Conservation (phyloP, 129 eudicot genomes). For the Ambrosia artemisiifolia region DNA sequence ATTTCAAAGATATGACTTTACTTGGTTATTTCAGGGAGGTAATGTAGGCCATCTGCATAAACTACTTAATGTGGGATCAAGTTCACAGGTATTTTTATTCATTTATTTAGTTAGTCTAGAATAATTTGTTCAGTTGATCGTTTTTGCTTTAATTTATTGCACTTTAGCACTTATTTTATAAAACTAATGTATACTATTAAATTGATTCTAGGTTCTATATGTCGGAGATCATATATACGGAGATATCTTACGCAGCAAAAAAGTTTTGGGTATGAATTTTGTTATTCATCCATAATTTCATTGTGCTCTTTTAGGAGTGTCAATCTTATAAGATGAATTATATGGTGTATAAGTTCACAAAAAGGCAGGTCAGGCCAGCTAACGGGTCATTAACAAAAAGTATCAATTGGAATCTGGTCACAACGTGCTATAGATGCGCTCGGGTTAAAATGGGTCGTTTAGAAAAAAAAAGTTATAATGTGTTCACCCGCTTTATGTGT, state of each 20-base stretch:
- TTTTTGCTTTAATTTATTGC: background rate
- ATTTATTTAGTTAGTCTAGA: background rate
- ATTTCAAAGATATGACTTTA: background rate
- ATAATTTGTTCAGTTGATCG: background rate
- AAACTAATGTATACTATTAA: conserved; percentile 8
- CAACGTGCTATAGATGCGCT: too few species aligned
- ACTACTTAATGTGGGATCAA: conserved; percentile 71
- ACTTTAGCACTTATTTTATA: background rate
- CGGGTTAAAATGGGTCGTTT: too few species aligned
- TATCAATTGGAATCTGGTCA: too few species aligned
- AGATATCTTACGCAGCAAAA: conserved; percentile 95
- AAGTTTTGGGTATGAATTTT: conserved; percentile 63
- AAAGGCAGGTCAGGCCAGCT: too few species aligned
- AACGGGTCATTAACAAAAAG: too few species aligned
- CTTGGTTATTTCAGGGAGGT: conserved; percentile 66
- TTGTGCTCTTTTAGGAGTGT: background rate
- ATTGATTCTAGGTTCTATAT: conserved; percentile 64
- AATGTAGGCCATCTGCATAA: conserved; percentile 95
- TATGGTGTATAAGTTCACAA: background rate
- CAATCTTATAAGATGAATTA: conserved; percentile 13
- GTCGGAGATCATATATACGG: conserved; percentile 99
- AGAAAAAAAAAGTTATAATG: too few species aligned
- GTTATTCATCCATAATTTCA: background rate
- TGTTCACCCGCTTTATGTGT: background rate
- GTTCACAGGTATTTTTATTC: conserved; percentile 67